Conservation (phyloP, 1,139 yeast species). For the Debaryomycetaceae sp. region DNA sequence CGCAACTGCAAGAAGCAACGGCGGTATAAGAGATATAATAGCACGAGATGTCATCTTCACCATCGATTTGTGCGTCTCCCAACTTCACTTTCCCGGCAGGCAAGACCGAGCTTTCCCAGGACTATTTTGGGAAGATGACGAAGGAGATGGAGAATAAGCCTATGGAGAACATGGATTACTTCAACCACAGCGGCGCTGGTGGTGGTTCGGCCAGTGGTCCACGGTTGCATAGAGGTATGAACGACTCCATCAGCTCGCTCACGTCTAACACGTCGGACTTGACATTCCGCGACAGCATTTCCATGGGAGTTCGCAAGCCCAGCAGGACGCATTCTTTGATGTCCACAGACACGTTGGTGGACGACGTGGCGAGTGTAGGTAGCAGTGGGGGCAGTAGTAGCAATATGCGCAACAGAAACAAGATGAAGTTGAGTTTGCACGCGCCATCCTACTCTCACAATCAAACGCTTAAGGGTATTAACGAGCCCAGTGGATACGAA, state of each 20-base stretch:
- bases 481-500: not conserved
- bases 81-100: slow-evolving; percentile 11
- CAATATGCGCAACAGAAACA: slow-evolving; percentile 3
- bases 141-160: not conserved
- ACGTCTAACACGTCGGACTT: slow-evolving; percentile 14
- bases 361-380: slow-evolving; percentile 9
- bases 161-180: slow-evolving; percentile 1
- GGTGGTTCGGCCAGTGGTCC: not conserved
- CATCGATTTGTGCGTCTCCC: slow-evolving; percentile 16
- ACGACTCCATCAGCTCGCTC: slow-evolving; percentile 17
- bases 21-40: slow-evolving; percentile 1
- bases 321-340: slow-evolving; percentile 10
- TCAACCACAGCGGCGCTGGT: slow-evolving; percentile 1
- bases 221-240: slow-evolving; percentile 9
- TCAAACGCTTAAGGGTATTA: slow-evolving; percentile 3
- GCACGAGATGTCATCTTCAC: slow-evolving; percentile 11
- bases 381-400: not conserved
- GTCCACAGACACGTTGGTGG: slow-evolving; percentile 26
- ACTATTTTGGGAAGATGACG: slow-evolving; percentile 4
- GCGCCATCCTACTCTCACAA: slow-evolving; percentile 8
- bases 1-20: not conserved
- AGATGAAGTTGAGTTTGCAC: slow-evolving; percentile 8
- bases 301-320: not conserved
- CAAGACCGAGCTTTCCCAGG: slow-evolving; percentile 1
- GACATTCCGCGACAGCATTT: slow-evolving; percentile 13